These are phyloP conservation scores for Spergularia azorica DNA, from an alignment of 179 eudicot genomes.

Conservation along the genomic window DNA sequence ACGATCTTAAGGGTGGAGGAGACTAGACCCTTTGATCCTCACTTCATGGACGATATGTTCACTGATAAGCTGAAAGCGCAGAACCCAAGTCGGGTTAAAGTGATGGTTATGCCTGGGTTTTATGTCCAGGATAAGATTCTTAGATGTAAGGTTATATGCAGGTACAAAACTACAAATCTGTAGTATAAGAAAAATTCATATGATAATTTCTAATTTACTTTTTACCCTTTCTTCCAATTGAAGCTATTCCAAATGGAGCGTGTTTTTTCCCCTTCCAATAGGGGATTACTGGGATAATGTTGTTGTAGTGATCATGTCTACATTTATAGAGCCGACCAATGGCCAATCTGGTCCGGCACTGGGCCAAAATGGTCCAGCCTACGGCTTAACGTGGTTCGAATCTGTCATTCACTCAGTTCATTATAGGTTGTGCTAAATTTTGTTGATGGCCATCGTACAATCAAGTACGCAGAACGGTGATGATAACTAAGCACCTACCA, in stretches of 20 bases:
- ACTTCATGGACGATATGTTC: conserved; percentile 88
- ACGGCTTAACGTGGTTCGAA: too few species aligned
- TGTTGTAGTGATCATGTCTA: too few species aligned
- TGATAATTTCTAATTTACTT: conserved; percentile 3
- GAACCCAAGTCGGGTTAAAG: conserved; percentile 65
- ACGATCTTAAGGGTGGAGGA: conserved; percentile 83
- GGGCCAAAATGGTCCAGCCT: too few species aligned
- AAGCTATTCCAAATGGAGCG: neutral
- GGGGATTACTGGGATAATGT: too few species aligned
- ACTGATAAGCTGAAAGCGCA: conserved; percentile 59
- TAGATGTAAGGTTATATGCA: conserved; percentile 93
- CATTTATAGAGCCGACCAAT: too few species aligned
- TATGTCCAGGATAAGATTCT: conserved; percentile 86
- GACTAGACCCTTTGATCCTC: conserved; percentile 55
- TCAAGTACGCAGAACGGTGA: too few species aligned
- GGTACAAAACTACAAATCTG: conserved; percentile 55
- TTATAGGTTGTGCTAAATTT: too few species aligned
- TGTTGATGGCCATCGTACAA: too few species aligned
- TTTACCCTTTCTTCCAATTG: neutral
- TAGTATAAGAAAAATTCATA: conserved; percentile 27
- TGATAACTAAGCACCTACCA: too few species aligned
- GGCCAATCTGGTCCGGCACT: too few species aligned
- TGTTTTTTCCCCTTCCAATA: too few species aligned
- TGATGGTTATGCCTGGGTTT: conserved; percentile 98
- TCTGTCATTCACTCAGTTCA: too few species aligned